Evolutionary conservation across 768 basidiomycete genomes (phyloP).

Genomic region (Leccinum subgranulosum): DNA sequence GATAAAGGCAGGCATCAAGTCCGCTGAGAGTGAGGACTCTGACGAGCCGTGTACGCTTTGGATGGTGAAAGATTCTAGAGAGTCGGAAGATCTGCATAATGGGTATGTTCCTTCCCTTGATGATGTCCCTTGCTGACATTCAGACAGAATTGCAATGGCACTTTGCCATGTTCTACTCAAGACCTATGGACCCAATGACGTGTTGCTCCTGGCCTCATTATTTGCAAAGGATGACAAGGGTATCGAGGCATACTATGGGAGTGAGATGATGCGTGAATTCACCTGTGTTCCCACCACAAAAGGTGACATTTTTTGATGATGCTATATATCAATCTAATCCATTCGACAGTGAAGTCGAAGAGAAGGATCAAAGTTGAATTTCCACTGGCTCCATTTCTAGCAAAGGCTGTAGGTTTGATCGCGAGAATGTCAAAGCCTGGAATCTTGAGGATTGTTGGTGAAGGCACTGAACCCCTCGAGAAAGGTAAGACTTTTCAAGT

Average conservation of each 20-base stretch:
- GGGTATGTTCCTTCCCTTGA: slow-evolving; percentile 3
- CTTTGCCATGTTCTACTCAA: slow-evolving; percentile 12
- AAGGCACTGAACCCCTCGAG: background rate
- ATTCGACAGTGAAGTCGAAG: background rate
- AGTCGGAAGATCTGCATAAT: background rate
- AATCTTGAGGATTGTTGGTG: background rate
- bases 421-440: background rate
- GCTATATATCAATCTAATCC: background rate
- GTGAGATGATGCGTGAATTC: background rate
- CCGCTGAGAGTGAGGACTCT: background rate
- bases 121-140: background rate
- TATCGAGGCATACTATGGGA: background rate
- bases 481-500: background rate
- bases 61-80: background rate
- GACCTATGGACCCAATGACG: slow-evolving; percentile 8
- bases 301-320: background rate
- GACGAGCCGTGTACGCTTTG: slow-evolving; percentile 4
- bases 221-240: background rate
- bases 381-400: background rate
- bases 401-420: background rate
- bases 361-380: background rate
- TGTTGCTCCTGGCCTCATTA: slow-evolving; percentile 13
- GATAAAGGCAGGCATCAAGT: slow-evolving; percentile 6
- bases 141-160: slow-evolving; percentile 7
- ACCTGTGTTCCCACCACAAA: background rate